Evolutionary conservation across 1,284 basidiomycete genomes (phyloP), one percentile per base, ranked within the genome.

Genomic region (Albatrellus sp.): DNA sequence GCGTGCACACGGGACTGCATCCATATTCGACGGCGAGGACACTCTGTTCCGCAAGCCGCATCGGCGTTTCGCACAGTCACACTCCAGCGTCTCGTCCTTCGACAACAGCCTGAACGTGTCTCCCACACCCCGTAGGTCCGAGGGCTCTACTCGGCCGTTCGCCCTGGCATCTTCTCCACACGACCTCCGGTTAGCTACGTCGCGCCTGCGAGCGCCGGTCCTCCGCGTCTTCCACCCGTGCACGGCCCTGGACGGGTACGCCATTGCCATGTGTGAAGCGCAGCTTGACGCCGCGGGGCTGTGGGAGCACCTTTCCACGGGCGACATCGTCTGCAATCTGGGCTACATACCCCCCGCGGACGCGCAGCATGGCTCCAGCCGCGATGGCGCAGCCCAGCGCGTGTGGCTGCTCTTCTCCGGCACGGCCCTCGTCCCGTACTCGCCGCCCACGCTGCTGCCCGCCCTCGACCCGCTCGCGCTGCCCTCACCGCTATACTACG

Each of bases 241-340:
- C 52, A 64, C 71, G 0, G 61, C 61, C 12, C 63, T 83, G 31
- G 67, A 74, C 40, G 66, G 68, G 1, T 61, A 62, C 20, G 65
- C 70, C 13, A 62, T 84, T 35, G 55, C 66, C 3, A 63, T 63
- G 5, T 84, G 81, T 56, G 77, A 84, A 55, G 67, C 72, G 37
- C 80, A 85, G 56, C 67, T 88, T 5, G 60, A 72, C 14, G 65
- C 68, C 1, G 68, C 70, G 2, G 79, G 74, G 0, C 65, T 88
- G 5, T 87, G 83, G 83, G 62, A 69, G 9, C 72, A 82, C 51
- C 68, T 88, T 30, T 81, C 77, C 2, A 70, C 70, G 0, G 84
- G 85, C 2, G 84, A 88, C 54, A 60, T 86, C 34, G 69, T 88
- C 17, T 85, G 79, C 58, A 88, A 88, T 57, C 67, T 88, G 42